Conservation (phyloP, 2,329 filamentous ascomycete genomes). For the Phialophora expanda region DNA sequence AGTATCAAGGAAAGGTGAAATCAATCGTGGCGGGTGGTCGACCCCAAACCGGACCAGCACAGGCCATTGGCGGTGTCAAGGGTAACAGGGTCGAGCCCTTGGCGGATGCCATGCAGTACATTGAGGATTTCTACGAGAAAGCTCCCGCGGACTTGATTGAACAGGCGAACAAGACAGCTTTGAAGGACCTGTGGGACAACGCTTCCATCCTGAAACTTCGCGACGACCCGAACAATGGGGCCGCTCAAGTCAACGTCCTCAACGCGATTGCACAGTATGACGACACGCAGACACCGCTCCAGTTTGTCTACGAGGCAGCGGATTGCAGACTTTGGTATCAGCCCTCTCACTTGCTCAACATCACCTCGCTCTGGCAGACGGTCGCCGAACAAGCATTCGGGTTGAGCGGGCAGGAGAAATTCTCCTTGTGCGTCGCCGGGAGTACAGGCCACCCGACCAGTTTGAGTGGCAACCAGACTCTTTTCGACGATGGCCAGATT, state of each 20-base stretch:
- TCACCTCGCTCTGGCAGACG: slow-evolving; percentile 59
- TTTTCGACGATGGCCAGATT: slow-evolving; percentile 23
- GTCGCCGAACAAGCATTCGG: slow-evolving; percentile 48
- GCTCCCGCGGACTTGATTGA: slow-evolving; percentile 8
- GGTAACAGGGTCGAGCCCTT: slow-evolving; percentile 47
- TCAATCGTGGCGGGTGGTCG: slow-evolving; percentile 66
- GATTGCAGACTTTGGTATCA: slow-evolving; percentile 68
- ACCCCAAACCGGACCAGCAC: slow-evolving; percentile 60
- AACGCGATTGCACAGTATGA: slow-evolving; percentile 43
- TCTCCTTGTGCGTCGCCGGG: slow-evolving; percentile 14
- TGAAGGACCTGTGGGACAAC: slow-evolving; percentile 28
- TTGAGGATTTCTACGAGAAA: slow-evolving; percentile 15
- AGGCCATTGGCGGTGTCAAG: slow-evolving; percentile 68
- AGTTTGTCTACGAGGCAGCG: slow-evolving; percentile 66
- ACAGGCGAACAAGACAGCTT: slow-evolving; percentile 30
- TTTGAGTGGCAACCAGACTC: slow-evolving; percentile 30
- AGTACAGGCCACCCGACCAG: slow-evolving; percentile 27
- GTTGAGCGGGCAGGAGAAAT: slow-evolving; percentile 7
- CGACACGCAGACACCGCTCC: slow-evolving; percentile 55
- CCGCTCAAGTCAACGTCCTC: slow-evolving; percentile 44
- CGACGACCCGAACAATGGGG: slow-evolving; percentile 50
- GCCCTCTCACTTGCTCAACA: slow-evolving; percentile 57
- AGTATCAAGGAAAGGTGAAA: slow-evolving; percentile 59
- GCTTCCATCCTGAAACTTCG: slow-evolving; percentile 22
- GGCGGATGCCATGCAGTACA: background rate